These are phyloP conservation scores for Verruconis gallopava DNA, from an alignment of 2,329 filamentous ascomycete species.

Conservation along the genomic window DNA sequence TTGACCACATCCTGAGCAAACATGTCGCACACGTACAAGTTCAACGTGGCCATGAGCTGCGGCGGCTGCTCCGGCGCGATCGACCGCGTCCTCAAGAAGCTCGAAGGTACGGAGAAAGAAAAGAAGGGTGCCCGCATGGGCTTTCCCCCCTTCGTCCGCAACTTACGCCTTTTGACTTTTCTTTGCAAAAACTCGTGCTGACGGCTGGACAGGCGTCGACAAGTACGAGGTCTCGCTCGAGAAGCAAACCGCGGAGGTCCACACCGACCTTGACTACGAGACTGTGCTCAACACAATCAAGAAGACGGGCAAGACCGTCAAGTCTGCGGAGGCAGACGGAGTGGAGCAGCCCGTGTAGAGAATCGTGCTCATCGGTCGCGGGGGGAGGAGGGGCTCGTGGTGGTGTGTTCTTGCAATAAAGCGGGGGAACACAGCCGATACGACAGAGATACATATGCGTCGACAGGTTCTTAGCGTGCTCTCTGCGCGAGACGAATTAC, in stretches of 20 bases:
- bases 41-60: constrained; percentile 89
- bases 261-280: constrained; percentile 54
- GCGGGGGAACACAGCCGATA: too few species aligned
- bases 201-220: constrained; percentile 54
- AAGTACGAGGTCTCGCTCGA: constrained; percentile 80
- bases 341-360: constrained; percentile 23
- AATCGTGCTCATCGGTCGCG: too few species aligned
- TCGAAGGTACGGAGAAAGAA: constrained; percentile 52
- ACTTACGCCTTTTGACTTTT: too few species aligned
- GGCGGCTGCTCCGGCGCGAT: constrained; percentile 92
- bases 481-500: too few species aligned
- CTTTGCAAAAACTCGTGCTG: background rate
- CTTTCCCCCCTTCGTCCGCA: background rate
- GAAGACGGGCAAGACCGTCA: constrained; percentile 92
- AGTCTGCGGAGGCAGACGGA: constrained; percentile 60
- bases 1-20: too few species aligned
- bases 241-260: constrained; percentile 63
- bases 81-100: constrained; percentile 81
- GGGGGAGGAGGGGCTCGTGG: too few species aligned
- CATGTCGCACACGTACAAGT: constrained; percentile 84
- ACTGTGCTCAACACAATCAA: constrained; percentile 76
- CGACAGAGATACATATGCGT: too few species aligned
- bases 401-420: too few species aligned
- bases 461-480: too few species aligned
- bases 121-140: background rate